Base-by-base conservation (phyloP, 2,329 filamentous ascomycete genomes). In the Dothidotthia symphoricarpi region DNA sequence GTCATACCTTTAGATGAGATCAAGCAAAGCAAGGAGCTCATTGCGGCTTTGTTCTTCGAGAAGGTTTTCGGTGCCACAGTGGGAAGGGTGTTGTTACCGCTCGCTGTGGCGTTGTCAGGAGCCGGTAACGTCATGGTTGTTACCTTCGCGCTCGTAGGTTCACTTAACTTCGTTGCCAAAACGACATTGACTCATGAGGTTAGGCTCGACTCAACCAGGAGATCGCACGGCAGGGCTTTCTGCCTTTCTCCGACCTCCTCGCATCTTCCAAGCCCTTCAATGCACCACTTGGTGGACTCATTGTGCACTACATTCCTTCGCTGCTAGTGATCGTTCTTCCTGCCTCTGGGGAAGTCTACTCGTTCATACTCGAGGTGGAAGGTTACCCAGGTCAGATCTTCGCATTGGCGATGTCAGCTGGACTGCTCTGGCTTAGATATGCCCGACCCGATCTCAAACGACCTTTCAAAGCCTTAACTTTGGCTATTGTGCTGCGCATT, bases 91-190 rank as follows among this genome's bases (percentile, higher is more conserved):
- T 64, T 85, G 2, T 66, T 86, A 2, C 80, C 82, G 0, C 61
- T 85, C 7, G 77, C 80, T 0, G 81, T 88, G 24, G 83, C 83
- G 0, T 65, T 85, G 16, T 85, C 81, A 1, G 82, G 82, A 0
- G 77, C 74, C 2, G 85, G 83, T 0, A 88, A 88, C 56, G 83
- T 88, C 11, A 82, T 88, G 75, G 82, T 85, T 0, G 82, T 85
- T 2, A 80, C 81, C 0, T 88, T 86, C 59, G 75, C 81, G 1
- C 63, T 83, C 61, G 83, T 84, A 69, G 53, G 74, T 63, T 16
- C 22, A 8, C 4, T 11, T 17, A 10, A 6, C 15, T 14, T 4
- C 7, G 14, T 3, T 6, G 8, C 17, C n/a, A n/a, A 16, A 9
- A 14, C n/a, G 4, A 24, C 14, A 26, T 49, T 17, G 42, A 16